Base-by-base conservation (phyloP, 2,329 filamentous ascomycete species). In the Aspergillus sp. region DNA sequence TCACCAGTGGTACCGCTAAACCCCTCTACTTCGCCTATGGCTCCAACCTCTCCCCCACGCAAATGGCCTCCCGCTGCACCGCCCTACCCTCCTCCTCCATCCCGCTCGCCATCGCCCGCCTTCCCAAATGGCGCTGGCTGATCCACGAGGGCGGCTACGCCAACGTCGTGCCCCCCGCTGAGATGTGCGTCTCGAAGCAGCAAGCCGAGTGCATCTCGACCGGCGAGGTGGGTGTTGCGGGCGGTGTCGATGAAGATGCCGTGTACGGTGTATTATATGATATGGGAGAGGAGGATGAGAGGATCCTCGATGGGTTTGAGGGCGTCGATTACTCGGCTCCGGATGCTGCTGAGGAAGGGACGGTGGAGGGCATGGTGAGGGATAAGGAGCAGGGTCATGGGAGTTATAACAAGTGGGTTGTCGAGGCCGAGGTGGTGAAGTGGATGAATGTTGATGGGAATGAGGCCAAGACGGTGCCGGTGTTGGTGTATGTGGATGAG, bases 21-120 rank as follows among this genome's bases (percentile, higher is more conserved):
- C 68, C 73, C 36, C 73, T 78, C 65, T 79, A 80, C 65, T 79
- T 80, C 60, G 77, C 78, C 55, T 80, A 77, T 60, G 78, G 78
- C 54, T 79, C 76, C 45, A 80, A 80, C 58, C 74, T 80, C 28
- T 79, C 78, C 4, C 70, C 73, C 23, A 72, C 69, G 3, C 78
- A 80, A 54, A 79, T 80, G 78, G 64, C 65, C 41, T 54, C 69
- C 12, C 76, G 78, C 51, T 78, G 77, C 59, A 65, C 54, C n/a
- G 58, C 68, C 45, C 65, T 72, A 49, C 74, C 77, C 0, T 28
- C 61, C 17, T 79, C 77, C 13, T 69, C 69, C 4, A 68, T 66
- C 9, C 77, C 78, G 1, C 64, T 79, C 0, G 78, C 74, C 15
- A 72, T 79, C 55, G 78, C 76, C 17, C 68, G 70, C 1, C 71